phyloP scores from a whole-genome alignment of 108 stramenopile species.

The Cyclotella distinguenda region DNA sequence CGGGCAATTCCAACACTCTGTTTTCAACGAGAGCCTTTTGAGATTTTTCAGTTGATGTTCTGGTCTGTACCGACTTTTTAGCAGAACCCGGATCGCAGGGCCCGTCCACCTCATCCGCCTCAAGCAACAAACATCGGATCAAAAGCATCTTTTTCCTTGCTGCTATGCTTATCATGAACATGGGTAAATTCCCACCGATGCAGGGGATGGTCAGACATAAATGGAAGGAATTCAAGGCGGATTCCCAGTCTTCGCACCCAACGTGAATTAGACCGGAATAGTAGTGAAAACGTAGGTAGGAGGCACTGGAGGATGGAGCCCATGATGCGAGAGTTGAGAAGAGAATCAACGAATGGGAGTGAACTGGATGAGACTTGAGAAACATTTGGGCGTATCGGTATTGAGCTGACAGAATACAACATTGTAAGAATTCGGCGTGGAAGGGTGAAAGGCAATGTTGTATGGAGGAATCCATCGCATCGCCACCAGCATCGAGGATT shows the following conservation, averaged over 20 bases:
- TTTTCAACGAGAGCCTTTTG: conserved; percentile 13
- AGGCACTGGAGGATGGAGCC: not conserved
- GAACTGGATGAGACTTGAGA: conserved; percentile 24
- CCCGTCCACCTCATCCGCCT: conserved; percentile 27
- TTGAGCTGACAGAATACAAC: conserved; percentile 53
- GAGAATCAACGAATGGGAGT: not conserved
- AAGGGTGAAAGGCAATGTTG: conserved; percentile 24
- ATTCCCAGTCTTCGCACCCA: conserved; percentile 49
- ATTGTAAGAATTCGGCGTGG: conserved; percentile 60
- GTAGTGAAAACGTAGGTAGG: conserved; percentile 63
- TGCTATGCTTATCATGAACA: conserved; percentile 40
- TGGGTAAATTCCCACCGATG: conserved; percentile 2
- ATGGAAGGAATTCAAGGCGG: conserved; percentile 69
- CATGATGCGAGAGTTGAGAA: not conserved
- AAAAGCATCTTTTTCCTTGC: conserved; percentile 78
- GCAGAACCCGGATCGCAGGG: not conserved
- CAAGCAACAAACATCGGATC: conserved; percentile 52
- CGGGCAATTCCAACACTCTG: conserved; percentile 29
- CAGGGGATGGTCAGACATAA: conserved; percentile 61
- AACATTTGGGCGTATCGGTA: conserved; percentile 49
- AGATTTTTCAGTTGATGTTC: conserved; percentile 1
- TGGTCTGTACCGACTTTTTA: not conserved
- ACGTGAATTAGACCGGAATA: conserved; percentile 65
- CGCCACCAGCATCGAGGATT: not conserved
- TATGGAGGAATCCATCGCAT: not conserved